Base-by-base conservation (phyloP, 2,329 filamentous ascomycete genomes). In the Aureobasidium sp. region DNA sequence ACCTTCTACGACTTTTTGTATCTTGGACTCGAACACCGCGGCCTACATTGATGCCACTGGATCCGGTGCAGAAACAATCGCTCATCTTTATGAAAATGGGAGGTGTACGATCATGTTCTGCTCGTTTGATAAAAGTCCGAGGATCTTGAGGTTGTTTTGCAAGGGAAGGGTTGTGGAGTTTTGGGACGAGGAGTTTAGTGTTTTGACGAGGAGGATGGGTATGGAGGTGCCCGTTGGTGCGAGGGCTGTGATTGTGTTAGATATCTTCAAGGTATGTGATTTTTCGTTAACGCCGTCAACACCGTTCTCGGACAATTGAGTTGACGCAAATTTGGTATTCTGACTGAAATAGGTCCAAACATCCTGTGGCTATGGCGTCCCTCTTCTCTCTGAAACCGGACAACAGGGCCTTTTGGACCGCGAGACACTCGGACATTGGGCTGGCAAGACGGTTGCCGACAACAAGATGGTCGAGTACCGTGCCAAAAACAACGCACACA, bases 31-130 rank as follows among this genome's bases (percentile, higher is more conserved):
- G 25, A 84, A 77, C 56, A 71, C 73, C n/a, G 78, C 77, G 54
- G 83, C 80, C 22, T 90, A 90, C 63, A 74, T 89, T 53, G 86
- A 90, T 63, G 79, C 83, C 56, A 88, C 83, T 1, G 87, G 86
- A 25, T 86, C 83, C 27, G 86, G 86, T 21, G 83, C 77, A 62
- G 87, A 91, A 70, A 90, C 86, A 3, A 84, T 90, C 56, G 75
- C 80, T 4, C 86, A 90, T 62, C 68, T 88, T 10, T 83, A 88
- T 64, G 86, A 91, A 63, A 90, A 90, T 61, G 84, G 83, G 25
- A 79, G 87, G 14, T 77, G 86, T 16, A 88, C 85, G 5, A 70
- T 90, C 63, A 83, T 89, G 76, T 88, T 90, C 69, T 84, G 79
- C 65, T 82, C 79, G 19, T 86, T 85, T 58, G 79, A 77, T 1